Base-by-base conservation (phyloP, 331 rosid species). In the Acacia concinna region DNA sequence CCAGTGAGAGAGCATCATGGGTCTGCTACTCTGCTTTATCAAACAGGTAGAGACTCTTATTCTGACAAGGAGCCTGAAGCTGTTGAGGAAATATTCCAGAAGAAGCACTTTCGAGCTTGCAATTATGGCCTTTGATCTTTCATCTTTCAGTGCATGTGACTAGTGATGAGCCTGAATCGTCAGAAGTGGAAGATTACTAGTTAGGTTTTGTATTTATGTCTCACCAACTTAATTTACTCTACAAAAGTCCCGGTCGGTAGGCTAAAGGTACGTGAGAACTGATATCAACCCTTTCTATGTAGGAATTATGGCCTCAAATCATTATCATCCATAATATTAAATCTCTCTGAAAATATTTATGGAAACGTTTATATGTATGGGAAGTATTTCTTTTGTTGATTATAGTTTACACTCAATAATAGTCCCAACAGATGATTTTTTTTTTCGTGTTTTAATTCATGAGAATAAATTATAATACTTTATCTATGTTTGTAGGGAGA, bases 11-110 rank as follows among this genome's bases (percentile, higher is more conserved):
- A 23, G 21, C 47, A 68, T 60, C 78, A 32, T 52, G 30, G 23
- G 1, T 18, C 11, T 70, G 28, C 82, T 84, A 18, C 0, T 18
- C 11, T 70, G 28, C 82, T 84, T 25, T 64, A 54, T 70, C 63
- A 71, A 35, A 25, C 17, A 14, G 78, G 78, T 74, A 40, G 40
- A 34, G 21, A 52, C 64, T 51, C 77, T 32, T 73, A 13, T 52
- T 52, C 65, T 51, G 77, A 73, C 0, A 21, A 21, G 34, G 57
- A 52, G 46, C 31, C 12, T 20, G 52, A 54, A 54, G 37, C 63
- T 20, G 21, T 8, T 3, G 56, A 17, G 78, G 8, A 54, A 52
- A 73, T 54, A 21, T 73, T 73, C 52, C 4, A 35, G 68, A 56
- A 23, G 78, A 56, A 56, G 77, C 41, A 51, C 65, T 31, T 73